These are phyloP conservation scores for Solanum stenotomum DNA, from an alignment of 257 asterid genomes.

Conservation along the genomic window DNA sequence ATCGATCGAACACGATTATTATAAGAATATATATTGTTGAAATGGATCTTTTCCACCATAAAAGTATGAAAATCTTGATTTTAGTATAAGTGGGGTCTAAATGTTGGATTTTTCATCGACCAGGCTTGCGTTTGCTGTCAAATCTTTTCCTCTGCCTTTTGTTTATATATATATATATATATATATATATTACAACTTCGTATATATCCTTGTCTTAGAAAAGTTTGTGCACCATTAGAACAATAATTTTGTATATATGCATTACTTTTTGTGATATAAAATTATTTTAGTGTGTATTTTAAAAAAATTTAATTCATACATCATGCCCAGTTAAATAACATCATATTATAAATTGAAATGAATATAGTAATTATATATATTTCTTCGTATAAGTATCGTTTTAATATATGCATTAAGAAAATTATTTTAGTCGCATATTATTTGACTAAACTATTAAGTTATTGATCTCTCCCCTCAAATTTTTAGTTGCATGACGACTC, in stretches of 20 bases:
- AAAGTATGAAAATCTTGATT: background rate
- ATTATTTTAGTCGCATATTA: too few species aligned
- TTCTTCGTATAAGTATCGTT: background rate
- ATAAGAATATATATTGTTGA: background rate
- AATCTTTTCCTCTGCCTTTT: background rate
- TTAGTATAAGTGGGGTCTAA: constrained; percentile 3
- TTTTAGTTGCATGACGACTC: background rate
- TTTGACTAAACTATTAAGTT: background rate
- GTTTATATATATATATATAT: too few species aligned
- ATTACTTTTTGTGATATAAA: background rate
- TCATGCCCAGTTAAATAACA: background rate
- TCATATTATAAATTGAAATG: background rate
- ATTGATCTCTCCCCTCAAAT: background rate
- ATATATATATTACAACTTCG: background rate
- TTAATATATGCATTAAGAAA: background rate
- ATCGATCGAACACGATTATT: background rate
- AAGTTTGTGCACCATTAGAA: background rate
- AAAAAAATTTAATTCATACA: background rate
- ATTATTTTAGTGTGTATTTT: background rate
- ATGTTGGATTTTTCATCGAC: constrained; percentile 8
- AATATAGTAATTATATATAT: too few species aligned
- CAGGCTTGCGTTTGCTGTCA: constrained; percentile 8
- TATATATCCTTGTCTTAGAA: background rate
- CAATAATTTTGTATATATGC: background rate
- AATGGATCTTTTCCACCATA: background rate